Conservation (phyloP, 2,329 filamentous ascomycete species). For the Alternaria ventricosa region DNA sequence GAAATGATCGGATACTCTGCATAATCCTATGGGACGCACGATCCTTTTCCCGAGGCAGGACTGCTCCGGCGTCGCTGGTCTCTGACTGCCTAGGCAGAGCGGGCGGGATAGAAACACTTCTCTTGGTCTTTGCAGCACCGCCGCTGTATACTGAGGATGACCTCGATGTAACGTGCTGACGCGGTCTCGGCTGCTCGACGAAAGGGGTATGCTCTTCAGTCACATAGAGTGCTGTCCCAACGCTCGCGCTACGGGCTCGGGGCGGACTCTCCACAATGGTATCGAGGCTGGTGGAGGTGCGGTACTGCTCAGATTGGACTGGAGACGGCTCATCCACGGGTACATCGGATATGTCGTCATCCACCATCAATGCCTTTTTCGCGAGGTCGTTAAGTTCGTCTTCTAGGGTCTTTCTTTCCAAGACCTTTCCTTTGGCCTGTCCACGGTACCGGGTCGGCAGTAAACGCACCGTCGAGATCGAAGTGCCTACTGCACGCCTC, state of each 20-base stretch:
- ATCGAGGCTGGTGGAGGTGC: background rate
- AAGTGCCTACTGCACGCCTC: background rate
- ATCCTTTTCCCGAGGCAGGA: background rate
- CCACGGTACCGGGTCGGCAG: background rate
- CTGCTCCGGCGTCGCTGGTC: background rate
- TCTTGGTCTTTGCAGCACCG: background rate
- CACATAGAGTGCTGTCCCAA: background rate
- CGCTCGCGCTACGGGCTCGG: background rate
- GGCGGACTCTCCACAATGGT: background rate
- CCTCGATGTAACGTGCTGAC: background rate
- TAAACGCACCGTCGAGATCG: background rate
- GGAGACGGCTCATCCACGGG: background rate
- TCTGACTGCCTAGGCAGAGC: background rate
- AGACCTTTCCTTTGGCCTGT: background rate
- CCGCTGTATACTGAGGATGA: background rate
- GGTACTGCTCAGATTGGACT: background rate
- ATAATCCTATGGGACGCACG: background rate
- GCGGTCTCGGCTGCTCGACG: background rate
- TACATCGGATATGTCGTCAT: background rate
- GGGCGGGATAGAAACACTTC: background rate
- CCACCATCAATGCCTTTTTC: background rate
- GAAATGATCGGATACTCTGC: background rate
- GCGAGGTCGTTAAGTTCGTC: accelerated
- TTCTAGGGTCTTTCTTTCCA: background rate
- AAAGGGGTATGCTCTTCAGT: background rate